A percentile compares a stretch with the other conserved stretches of the same genome.
These are phyloP conservation scores for Closterium sp. DNA, from an alignment of 139 green algal genomes.

Conservation along the genomic window DNA sequence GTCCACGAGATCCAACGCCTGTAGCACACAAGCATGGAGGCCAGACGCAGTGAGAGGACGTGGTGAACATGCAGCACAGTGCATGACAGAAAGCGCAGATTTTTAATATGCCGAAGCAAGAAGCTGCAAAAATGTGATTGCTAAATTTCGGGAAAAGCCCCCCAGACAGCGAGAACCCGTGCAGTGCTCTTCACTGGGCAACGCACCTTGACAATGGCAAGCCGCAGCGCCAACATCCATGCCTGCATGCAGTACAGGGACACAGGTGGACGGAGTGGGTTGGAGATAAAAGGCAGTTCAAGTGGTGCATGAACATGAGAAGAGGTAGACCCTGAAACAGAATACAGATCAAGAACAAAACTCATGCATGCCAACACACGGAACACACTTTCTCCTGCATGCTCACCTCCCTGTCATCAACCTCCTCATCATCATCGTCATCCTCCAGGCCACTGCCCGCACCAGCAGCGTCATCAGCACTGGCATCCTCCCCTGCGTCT, in stretches of 20 bases:
- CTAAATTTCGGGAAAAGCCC: no score
- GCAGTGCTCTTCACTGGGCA: not conserved
- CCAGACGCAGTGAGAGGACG: not conserved
- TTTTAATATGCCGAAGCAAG: no score
- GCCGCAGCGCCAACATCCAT: not conserved
- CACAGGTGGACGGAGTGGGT: no score
- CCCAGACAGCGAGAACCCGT: not conserved
- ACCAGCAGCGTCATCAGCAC: not conserved
- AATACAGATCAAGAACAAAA: not conserved
- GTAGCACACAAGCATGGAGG: not conserved
- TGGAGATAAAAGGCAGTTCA: no score
- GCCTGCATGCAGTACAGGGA: not conserved
- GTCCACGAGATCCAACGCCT: not conserved
- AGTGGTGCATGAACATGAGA: not conserved
- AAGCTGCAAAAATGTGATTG: no score
- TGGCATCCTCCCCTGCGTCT: slow-evolving; percentile 53
- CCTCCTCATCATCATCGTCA: slow-evolving; percentile 28
- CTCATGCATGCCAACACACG: slow-evolving; percentile 52
- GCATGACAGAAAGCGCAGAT: not conserved
- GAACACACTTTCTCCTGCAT: slow-evolving; percentile 17
- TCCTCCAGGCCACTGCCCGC: slow-evolving; percentile 3
- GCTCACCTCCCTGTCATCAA: slow-evolving; percentile 59
- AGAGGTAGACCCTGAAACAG: not conserved
- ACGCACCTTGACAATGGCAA: not conserved
- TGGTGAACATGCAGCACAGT: not conserved